phyloP scores from a whole-genome alignment of 2,329 filamentous ascomycete genomes.

The Arthrobotrys conoides region DNA sequence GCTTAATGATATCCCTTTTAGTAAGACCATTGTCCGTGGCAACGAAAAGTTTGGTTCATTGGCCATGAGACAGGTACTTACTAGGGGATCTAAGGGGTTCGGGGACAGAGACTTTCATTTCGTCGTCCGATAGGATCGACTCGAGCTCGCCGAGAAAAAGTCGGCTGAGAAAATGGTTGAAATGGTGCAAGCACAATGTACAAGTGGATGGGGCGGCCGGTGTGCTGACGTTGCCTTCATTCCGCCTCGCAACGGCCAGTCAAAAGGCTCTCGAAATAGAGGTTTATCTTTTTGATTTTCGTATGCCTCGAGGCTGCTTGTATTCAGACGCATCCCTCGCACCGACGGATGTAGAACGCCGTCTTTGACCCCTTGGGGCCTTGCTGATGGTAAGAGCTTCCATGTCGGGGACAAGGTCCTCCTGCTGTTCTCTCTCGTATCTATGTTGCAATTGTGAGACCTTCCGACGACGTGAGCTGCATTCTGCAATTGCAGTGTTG shows the following conservation, averaged over 20 bases:
- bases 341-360: background rate
- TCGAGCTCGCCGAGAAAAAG: background rate
- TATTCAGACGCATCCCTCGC: slow-evolving; percentile 26
- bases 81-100: background rate
- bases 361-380: background rate
- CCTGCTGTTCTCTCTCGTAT: slow-evolving; percentile 4
- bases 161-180: slow-evolving; percentile 4
- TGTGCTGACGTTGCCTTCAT: background rate
- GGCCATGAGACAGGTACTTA: background rate
- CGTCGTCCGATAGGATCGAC: background rate
- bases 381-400: slow-evolving; percentile 7
- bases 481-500: background rate
- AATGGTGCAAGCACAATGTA: too few relatives aligned
- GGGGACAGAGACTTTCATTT: background rate
- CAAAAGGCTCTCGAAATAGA: background rate
- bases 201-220: background rate
- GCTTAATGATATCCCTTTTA: background rate
- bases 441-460: background rate
- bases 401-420: background rate
- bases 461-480: background rate
- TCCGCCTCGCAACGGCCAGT: background rate
- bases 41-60: background rate
- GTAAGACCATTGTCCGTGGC: background rate
- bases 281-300: background rate
- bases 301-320: slow-evolving; percentile 32